A percentile compares a stretch with the other conserved stretches of the same genome.
Evolutionary conservation across 2,329 filamentous ascomycete genomes (phyloP).

Genomic region (Aspergillus fumigatus): DNA sequence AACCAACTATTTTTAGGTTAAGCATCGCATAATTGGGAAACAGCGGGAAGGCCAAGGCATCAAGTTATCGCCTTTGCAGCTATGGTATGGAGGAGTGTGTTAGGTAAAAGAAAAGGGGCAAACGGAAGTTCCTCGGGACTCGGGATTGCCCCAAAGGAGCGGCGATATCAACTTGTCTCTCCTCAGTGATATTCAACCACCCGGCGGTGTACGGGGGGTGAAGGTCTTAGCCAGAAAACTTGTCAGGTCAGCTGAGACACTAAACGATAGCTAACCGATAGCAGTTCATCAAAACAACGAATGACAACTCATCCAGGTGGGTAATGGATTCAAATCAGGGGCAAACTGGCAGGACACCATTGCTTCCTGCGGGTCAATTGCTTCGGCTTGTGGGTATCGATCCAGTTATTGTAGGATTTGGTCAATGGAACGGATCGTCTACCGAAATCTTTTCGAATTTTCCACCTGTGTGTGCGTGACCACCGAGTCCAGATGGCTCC

Average conservation of each 20-base stretch:
- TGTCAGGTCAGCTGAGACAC: neutral
- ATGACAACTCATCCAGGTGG: neutral
- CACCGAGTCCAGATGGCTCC: neutral
- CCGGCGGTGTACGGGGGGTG: neutral
- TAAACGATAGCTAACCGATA: neutral
- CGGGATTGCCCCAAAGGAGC: neutral
- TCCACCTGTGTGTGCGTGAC: neutral
- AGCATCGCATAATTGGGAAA: neutral
- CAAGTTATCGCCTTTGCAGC: neutral
- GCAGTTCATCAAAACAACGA: neutral
- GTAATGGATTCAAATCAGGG: neutral
- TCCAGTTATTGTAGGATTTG: neutral
- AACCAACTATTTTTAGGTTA: neutral
- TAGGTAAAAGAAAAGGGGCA: neutral
- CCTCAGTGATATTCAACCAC: too few relatives aligned
- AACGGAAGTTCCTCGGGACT: neutral
- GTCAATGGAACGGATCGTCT: neutral
- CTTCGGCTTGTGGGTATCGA: neutral
- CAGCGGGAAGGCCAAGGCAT: neutral
- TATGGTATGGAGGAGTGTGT: neutral
- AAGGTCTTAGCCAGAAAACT: neutral
- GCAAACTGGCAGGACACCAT: too few relatives aligned
- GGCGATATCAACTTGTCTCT: neutral
- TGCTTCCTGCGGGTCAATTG: neutral
- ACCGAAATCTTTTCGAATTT: neutral